phyloP scores from a whole-genome alignment of 2,329 filamentous ascomycete species.

The Claviceps fusiformis region DNA sequence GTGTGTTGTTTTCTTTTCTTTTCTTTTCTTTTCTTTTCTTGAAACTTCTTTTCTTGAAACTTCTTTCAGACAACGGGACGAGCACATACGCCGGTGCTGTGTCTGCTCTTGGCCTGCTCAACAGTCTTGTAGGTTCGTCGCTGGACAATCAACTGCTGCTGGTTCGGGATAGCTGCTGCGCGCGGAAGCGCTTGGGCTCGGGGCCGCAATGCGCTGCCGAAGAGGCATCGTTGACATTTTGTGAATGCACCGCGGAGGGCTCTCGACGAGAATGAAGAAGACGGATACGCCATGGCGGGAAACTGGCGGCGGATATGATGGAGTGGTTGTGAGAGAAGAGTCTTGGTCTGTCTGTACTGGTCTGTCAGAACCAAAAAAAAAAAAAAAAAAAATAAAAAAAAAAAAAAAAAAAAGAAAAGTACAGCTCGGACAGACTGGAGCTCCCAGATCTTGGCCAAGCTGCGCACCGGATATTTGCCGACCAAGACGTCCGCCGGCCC shows the following conservation, averaged over 20 bases:
- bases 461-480: no score
- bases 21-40: background rate
- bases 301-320: background rate
- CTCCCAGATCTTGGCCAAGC: no score
- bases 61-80: no score
- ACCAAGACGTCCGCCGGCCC: no score
- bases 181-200: constrained; percentile 22
- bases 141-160: constrained; percentile 23
- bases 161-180: constrained; percentile 16
- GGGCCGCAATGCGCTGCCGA: constrained; percentile 20
- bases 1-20: no score
- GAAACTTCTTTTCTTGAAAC: background rate
- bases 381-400: no score
- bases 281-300: constrained; percentile 24
- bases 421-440: no score
- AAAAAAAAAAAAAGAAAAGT: no score
- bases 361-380: no score
- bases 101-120: constrained; percentile 44
- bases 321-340: background rate
- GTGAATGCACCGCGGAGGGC: constrained; percentile 21
- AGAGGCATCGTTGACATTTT: constrained; percentile 27
- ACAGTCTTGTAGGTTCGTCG: constrained; percentile 36
- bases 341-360: no score
- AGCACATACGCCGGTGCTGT: constrained; percentile 38
- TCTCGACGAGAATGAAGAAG: constrained; percentile 18